Base-by-base conservation (phyloP, 2,329 filamentous ascomycete genomes). In the Metarhizium guizhouense region DNA sequence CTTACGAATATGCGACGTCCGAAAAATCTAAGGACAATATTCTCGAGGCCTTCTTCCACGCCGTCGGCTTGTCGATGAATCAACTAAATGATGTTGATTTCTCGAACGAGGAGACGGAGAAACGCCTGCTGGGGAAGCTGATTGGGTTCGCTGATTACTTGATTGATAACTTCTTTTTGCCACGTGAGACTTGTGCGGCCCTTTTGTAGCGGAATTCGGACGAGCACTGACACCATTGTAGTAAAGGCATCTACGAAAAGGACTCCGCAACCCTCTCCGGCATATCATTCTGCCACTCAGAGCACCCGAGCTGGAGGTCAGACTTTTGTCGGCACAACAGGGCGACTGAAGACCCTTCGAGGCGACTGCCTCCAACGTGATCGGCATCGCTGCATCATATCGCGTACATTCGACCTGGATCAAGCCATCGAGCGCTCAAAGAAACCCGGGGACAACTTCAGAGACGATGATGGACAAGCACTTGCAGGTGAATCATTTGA, bases 81-180 rank as follows among this genome's bases (percentile, higher is more conserved):
- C 34, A 52, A 43, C 34, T 18, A 45, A 30, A 47, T 47, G 45
- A 47, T 30, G 13, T 30, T 47, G 45, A 38, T 38, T 52, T 47
- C 32, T 52, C 25, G 40, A 49, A 25, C 50, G 25, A 38, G 20
- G 30, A 56, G 49, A 38, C 18, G 3, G 47, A 52, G 42, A 45
- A 53, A 16, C 7, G 16, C 13, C 47, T 25, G 16, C 25, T n/a
- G 16, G 20, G n/a, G 20, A 34, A 16, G 20, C 30, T 51, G 18
- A 25, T 38, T 32, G 45, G 45, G 25, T 57, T 57, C 34, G 51
- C 55, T 25, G 52, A 57, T 18, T 54, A 54, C 42, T 30, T 59
- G 18, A 6, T 56, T 25, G 47, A 59, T 18, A 57, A 58, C 48
- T 54, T 58, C 51, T 56, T 58, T 40, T n/a, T 58, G 16, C 57